Evolutionary conservation across 495 filamentous ascomycete genomes (phyloP), one percentile per base, ranked within the genome.

Genomic region (Xanthoparmelia taractica): DNA sequence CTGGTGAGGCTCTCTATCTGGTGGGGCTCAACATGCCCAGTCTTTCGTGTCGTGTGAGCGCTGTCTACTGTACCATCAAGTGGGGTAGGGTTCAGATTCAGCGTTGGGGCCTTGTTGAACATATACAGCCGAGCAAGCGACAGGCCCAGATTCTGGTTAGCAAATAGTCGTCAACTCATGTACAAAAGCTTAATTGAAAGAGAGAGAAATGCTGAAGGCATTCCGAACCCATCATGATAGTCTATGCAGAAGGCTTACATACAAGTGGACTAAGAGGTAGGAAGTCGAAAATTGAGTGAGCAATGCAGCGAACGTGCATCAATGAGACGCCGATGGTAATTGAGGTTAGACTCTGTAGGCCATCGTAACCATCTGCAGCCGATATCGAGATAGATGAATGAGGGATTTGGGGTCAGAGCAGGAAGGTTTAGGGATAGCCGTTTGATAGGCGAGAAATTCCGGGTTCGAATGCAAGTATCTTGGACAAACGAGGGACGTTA

Each of bases 51-150:
- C 34, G 41, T 25, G 34, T 45, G 60, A 63, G 50, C 52, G 29
- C 37, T 63, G n/a, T 43, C 10, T 41, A 61, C 34, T 50, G 25
- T 45, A 36, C 27, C 20, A 37, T 63, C 47, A 29, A 63, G 43
- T 33, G 50, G 37, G 45, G 60, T 62, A 62, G 27, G 50, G 52
- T 56, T 41, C 57, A 63, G 52, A 57, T 41, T 25, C 52, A 45
- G 60, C 52, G 57, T 63, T 57, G 37, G 7, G 60, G 50, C 60
- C 25, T 34, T 31, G 25, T 56, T 40, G n/a, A 50, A 57, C 52
- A 63, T 18, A 57, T 27, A 63, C 48, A 36, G 20, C 31, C 38
- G 29, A 41, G 37, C 27, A 57, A 38, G 52, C 60, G 36, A 57
- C 34, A 23, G 37, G 54, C 31, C 25, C 33, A 48, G 38, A 41